These are phyloP conservation scores for Gossypioides kirkii DNA, from an alignment of 345 rosid species.

Conservation along the genomic window DNA sequence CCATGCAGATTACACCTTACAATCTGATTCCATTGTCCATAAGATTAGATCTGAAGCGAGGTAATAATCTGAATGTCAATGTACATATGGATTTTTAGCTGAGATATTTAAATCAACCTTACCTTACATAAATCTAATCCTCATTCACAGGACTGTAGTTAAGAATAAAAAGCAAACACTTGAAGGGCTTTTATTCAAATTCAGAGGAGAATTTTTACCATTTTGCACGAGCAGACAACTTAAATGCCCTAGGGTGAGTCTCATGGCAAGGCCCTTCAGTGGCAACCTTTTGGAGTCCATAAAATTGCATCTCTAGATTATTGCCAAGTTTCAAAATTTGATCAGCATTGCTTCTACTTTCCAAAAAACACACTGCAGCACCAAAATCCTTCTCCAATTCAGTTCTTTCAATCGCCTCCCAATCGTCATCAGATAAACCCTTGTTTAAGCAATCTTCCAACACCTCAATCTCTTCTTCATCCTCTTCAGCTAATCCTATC, in stretches of 20 bases:
- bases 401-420: slow-evolving; percentile 52
- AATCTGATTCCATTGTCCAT: too few species aligned
- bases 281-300: slow-evolving; percentile 53
- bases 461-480: slow-evolving; percentile 17
- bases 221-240: slow-evolving; percentile 47
- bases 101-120: too few species aligned
- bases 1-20: too few species aligned
- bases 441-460: slow-evolving; percentile 14
- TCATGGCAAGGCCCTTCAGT: slow-evolving; percentile 49
- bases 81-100: too few species aligned
- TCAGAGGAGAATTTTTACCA: slow-evolving; percentile 25
- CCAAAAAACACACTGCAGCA: slow-evolving; percentile 34
- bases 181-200: background rate
- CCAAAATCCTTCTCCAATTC: slow-evolving; percentile 41
- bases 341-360: slow-evolving; percentile 24
- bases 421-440: slow-evolving; percentile 31
- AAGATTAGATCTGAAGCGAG: too few species aligned
- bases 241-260: slow-evolving; percentile 40
- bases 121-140: too few species aligned
- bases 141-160: too few species aligned
- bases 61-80: too few species aligned
- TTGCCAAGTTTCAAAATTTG: slow-evolving; percentile 15
- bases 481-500: slow-evolving; percentile 1
- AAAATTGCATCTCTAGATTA: slow-evolving; percentile 29
- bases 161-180: too few species aligned